These are phyloP conservation scores for Didymella segeticola DNA, from an alignment of 2,329 filamentous ascomycete species.

Conservation along the genomic window DNA sequence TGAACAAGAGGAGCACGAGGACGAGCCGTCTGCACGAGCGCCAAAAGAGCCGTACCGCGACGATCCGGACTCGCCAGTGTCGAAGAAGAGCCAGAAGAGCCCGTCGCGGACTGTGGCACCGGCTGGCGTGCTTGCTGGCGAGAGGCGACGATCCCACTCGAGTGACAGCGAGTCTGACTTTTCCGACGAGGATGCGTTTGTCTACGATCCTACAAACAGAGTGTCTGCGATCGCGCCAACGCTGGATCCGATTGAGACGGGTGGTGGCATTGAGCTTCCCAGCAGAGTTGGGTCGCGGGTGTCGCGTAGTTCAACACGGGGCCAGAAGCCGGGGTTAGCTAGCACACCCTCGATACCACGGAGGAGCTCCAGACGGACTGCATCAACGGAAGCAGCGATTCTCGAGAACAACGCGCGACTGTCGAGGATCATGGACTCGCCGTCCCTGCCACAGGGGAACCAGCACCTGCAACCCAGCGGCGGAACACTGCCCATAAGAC, in stretches of 20 bases:
- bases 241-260: constrained; percentile 66
- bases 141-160: constrained; percentile 54
- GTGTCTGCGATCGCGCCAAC: constrained; percentile 61
- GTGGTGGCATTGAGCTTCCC: constrained; percentile 67
- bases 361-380: constrained; percentile 67
- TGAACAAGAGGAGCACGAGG: constrained; percentile 63
- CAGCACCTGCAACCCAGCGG: constrained; percentile 37
- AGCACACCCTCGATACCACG: constrained; percentile 63
- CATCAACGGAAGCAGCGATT: constrained; percentile 37
- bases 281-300: constrained; percentile 68
- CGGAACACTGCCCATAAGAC: constrained; percentile 35
- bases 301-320: constrained; percentile 46
- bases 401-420: constrained; percentile 32
- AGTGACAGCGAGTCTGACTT: constrained; percentile 46
- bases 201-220: constrained; percentile 45
- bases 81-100: constrained; percentile 20
- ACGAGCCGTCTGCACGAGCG: constrained; percentile 25
- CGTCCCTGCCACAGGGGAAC: constrained; percentile 22
- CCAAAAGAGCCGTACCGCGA: constrained; percentile 60
- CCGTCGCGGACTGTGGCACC: constrained; percentile 20
- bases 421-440: constrained; percentile 37
- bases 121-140: constrained; percentile 24
- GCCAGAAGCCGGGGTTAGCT: constrained; percentile 24
- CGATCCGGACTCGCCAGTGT: constrained; percentile 50
- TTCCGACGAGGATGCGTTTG: constrained; percentile 56